These are phyloP conservation scores for Arthrobotrys pseudoclavata DNA, from an alignment of 2,329 filamentous ascomycete genomes.

Conservation along the genomic window DNA sequence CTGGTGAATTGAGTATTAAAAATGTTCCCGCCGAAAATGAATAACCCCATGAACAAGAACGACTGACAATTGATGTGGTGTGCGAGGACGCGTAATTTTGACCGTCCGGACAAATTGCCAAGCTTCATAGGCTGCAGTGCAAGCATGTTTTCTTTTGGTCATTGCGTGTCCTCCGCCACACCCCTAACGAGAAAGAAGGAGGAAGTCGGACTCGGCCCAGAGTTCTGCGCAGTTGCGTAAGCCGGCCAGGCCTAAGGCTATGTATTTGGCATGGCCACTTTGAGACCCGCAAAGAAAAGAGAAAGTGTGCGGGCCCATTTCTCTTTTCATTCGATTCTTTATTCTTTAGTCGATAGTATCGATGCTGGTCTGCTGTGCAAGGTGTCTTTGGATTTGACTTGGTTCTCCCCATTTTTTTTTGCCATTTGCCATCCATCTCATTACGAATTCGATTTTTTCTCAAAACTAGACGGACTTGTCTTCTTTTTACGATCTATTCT, in stretches of 20 bases:
- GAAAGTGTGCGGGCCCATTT: constrained; percentile 12
- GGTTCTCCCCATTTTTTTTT: constrained; percentile 7
- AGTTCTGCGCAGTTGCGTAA: constrained; percentile 60
- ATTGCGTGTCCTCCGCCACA: constrained; percentile 61
- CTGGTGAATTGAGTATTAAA: neutral
- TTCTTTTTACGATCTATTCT: constrained; percentile 5
- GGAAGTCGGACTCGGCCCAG: constrained; percentile 32
- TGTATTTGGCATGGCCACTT: constrained; percentile 45
- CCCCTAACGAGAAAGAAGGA: constrained; percentile 32
- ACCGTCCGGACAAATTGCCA: constrained; percentile 46
- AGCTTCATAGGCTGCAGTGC: constrained; percentile 57
- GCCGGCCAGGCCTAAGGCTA: constrained; percentile 35
- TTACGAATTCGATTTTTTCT: constrained; percentile 40
- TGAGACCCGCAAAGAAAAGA: neutral
- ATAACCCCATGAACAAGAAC: neutral
- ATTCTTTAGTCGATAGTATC: neutral
- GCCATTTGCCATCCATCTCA: constrained; percentile 7
- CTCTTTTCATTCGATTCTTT: constrained; percentile 7
- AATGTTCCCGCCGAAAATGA: constrained; percentile 5
- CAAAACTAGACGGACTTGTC: constrained; percentile 18
- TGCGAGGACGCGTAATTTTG: constrained; percentile 59
- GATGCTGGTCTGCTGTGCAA: constrained; percentile 10
- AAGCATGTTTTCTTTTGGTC: constrained; percentile 52
- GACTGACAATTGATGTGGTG: constrained; percentile 5
- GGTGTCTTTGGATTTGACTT: constrained; percentile 15